A percentile compares a stretch with the other conserved stretches of the same genome.
These are phyloP conservation scores for Sporodiniella umbellata DNA, from an alignment of 371 early-diverging fungal species.

Conservation along the genomic window DNA sequence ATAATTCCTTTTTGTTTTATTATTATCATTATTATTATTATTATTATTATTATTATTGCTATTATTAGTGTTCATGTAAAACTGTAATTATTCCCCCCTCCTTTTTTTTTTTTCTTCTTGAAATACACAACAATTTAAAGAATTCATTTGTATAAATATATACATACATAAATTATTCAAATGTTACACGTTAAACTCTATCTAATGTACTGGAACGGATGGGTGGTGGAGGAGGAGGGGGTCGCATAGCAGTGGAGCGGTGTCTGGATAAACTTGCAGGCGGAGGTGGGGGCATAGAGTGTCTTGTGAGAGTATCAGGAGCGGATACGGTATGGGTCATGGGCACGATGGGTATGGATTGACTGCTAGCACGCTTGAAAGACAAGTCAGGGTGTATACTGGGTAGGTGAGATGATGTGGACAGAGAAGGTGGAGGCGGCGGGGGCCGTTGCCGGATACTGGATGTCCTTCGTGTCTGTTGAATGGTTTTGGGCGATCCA, in stretches of 20 bases:
- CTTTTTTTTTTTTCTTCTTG: too few relatives aligned
- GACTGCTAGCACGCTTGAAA: neutral
- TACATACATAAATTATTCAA: too few relatives aligned
- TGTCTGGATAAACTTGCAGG: conserved; percentile 6
- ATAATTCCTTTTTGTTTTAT: neutral
- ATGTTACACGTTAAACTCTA: neutral
- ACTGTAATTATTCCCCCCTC: neutral
- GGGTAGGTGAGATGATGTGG: neutral
- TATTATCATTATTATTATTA: conserved; percentile 6
- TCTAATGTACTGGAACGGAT: neutral
- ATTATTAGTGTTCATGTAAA: neutral
- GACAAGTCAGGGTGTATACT: neutral
- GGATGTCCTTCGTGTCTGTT: neutral
- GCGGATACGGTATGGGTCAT: neutral
- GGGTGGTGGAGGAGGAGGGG: conserved; percentile 12
- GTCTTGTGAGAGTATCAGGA: neutral
- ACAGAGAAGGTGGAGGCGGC: conserved; percentile 11
- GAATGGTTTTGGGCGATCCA: neutral
- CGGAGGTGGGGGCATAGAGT: neutral
- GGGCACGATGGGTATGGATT: neutral
- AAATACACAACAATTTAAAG: too few relatives aligned
- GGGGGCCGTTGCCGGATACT: neutral
- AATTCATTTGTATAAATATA: too few relatives aligned
- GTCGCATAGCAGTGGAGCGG: conserved; percentile 7
- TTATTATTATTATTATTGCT: conserved; percentile 1